Evolutionary conservation across 2,329 filamentous ascomycete species (phyloP).

Genomic region (Cercospora brassicicola): DNA sequence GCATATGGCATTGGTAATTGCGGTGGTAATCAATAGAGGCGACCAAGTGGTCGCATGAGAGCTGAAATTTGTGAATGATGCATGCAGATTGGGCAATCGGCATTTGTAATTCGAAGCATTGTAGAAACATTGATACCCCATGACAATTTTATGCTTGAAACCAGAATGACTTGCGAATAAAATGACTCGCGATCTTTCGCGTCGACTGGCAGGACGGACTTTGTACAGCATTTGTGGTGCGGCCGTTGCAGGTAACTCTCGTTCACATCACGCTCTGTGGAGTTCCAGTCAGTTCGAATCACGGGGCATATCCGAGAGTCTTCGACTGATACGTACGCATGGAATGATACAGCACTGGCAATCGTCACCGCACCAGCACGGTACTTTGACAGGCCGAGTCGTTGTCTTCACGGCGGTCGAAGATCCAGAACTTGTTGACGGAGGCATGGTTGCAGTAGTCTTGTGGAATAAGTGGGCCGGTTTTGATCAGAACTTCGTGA

Average conservation of each 20-base stretch:
- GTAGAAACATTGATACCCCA: constrained; percentile 19
- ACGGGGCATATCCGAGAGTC: not conserved
- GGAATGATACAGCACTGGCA: constrained; percentile 26
- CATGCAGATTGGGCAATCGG: not conserved
- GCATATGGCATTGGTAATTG: not conserved
- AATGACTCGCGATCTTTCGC: not conserved
- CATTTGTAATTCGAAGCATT: constrained; percentile 12
- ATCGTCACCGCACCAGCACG: constrained; percentile 38
- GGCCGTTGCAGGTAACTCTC: not conserved
- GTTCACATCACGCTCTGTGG: constrained; percentile 22
- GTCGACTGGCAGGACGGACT: not conserved
- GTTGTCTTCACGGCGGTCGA: constrained; percentile 23
- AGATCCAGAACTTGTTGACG: constrained; percentile 30
- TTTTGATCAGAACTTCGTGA: not conserved
- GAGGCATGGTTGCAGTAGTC: constrained; percentile 29
- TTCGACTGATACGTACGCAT: constrained; percentile 20
- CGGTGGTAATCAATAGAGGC: not conserved
- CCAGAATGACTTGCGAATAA: not conserved
- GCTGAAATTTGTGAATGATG: not conserved
- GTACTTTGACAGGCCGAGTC: constrained; percentile 34
- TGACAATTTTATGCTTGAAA: not conserved
- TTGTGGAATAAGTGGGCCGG: not conserved
- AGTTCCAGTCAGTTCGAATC: not conserved
- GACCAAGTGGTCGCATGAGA: not conserved
- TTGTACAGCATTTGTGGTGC: not conserved